phyloP scores from a whole-genome alignment of 805 yeast species.

The Wickerhamiella qilinensis region DNA sequence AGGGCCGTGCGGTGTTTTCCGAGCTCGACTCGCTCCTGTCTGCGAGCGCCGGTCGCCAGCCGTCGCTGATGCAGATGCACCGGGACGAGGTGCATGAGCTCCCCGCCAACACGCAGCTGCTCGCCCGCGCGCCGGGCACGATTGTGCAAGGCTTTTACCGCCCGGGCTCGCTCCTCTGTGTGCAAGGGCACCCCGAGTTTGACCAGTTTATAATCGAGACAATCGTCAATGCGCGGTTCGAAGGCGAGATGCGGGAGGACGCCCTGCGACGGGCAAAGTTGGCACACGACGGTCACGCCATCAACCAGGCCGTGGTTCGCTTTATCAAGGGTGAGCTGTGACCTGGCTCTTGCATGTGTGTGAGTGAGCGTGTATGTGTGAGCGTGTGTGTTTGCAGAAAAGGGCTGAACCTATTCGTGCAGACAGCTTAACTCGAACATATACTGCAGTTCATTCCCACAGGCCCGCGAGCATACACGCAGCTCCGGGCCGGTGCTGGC shows the following conservation, averaged over 20 bases:
- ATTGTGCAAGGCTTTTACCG: slow-evolving; percentile 51
- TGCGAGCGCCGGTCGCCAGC: too few species aligned
- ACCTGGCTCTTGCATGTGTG: too few species aligned
- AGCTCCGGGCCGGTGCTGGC: too few species aligned
- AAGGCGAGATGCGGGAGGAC: slow-evolving; percentile 8
- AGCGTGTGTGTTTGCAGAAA: too few species aligned
- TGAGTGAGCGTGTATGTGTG: too few species aligned
- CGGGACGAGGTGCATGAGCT: slow-evolving; percentile 36
- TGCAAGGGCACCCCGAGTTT: slow-evolving; percentile 91
- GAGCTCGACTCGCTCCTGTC: slow-evolving; percentile 15
- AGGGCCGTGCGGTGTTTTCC: slow-evolving; percentile 23
- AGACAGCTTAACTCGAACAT: too few species aligned
- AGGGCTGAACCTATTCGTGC: too few species aligned
- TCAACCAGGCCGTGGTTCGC: slow-evolving; percentile 25
- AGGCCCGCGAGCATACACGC: too few species aligned
- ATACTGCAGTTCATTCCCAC: too few species aligned
- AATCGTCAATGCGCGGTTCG: slow-evolving; percentile 19
- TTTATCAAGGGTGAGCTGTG: slow-evolving; percentile 22
- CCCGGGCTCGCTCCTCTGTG: slow-evolving; percentile 36
- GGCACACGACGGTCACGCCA: slow-evolving; percentile 27
- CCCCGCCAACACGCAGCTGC: slow-evolving; percentile 27
- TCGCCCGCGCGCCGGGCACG: slow-evolving; percentile 41
- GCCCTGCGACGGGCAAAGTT: slow-evolving; percentile 19
- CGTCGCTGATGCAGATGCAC: slow-evolving; percentile 38
- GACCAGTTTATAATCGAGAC: slow-evolving; percentile 20